Base-by-base conservation (phyloP, 495 filamentous ascomycete species). In the Penicillium malachiteum region DNA sequence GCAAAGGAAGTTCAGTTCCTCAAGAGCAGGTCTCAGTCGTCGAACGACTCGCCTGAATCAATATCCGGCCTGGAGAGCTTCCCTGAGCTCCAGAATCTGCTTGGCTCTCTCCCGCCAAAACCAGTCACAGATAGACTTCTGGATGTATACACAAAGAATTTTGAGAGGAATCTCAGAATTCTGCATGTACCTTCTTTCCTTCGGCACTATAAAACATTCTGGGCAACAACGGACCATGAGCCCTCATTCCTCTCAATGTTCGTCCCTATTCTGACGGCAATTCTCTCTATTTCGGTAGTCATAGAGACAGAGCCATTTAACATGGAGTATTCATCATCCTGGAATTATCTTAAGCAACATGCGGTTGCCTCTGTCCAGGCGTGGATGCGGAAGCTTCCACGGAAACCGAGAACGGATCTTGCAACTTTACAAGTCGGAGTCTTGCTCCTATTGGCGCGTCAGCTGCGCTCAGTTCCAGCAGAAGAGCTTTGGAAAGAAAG, bases 401-500 rank as follows among this genome's bases (percentile, higher is more conserved):
- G 70, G 26, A 77, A 78, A 40, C 69, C 48, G 74, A 76, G 76
- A 52, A 81, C 48, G 54, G 72, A 68, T 9, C 16, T 66, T 18
- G 42, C 52, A 12, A 60, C 60, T 3, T 45, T 71, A 18, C 68
- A 70, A 41, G 38, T 59, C 8, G 58, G 60, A n/a, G 47, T 50
- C 57, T 65, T 50, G 62, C 66, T 53, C 14, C 70, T 83, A 0
- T 75, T 82, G 42, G 63, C 78, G 2, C 68, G 75, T n/a, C 78
- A 76, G 41, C 63, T 85, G 9, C 60, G 69, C 0, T 62, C 75
- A 13, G 63, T 76, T 12, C 66, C 78, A 5, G 34, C 54, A 1
- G 67, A 67, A 21, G 74, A 81, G 17, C 64, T 80, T 44, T 88
- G 84, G 84, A 78, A 79, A 33, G 73, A 75, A 9, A 78, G 77